Evolutionary conservation across 805 yeast species (phyloP).

Genomic region (Zygosaccharomyces lentus): DNA sequence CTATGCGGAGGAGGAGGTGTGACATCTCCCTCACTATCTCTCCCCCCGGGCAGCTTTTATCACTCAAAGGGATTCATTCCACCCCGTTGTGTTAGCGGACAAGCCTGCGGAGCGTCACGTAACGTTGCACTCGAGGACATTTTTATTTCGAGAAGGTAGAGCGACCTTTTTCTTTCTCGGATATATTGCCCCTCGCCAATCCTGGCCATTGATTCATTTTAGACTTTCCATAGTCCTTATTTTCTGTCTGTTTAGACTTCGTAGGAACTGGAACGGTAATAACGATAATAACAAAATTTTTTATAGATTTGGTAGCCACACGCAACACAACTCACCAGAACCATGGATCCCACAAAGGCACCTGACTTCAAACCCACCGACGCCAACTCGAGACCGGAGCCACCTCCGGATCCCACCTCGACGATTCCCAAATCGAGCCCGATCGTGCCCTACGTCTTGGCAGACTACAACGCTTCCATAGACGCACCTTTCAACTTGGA

Average conservation of each 20-base stretch:
- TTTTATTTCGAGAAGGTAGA: not conserved
- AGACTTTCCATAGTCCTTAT: too few relatives aligned
- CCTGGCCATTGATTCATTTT: not conserved
- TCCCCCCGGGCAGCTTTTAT: not conserved
- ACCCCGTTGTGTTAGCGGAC: not conserved
- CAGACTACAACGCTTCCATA: constrained; percentile 63
- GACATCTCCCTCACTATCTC: not conserved
- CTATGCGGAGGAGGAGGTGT: too few relatives aligned
- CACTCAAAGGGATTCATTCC: not conserved
- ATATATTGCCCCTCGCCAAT: not conserved
- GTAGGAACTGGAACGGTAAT: not conserved
- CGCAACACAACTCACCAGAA: not conserved
- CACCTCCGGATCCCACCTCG: constrained; percentile 61
- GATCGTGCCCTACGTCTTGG: constrained; percentile 72
- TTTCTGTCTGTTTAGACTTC: too few relatives aligned
- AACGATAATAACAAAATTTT: not conserved
- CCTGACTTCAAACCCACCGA: constrained; percentile 88
- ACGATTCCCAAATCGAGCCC: constrained; percentile 71
- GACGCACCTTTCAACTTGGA: constrained; percentile 54
- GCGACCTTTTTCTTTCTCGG: not conserved
- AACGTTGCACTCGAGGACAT: not conserved
- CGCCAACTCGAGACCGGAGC: constrained; percentile 53
- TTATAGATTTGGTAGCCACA: not conserved
- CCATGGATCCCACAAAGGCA: constrained; percentile 93
- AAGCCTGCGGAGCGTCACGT: constrained; percentile 1